Percentiles rank a stretch among this genome's conserved stretches.
phyloP scores from a whole-genome alignment of 2,329 filamentous ascomycete genomes.

The Myriosclerotinia scirpicola region DNA sequence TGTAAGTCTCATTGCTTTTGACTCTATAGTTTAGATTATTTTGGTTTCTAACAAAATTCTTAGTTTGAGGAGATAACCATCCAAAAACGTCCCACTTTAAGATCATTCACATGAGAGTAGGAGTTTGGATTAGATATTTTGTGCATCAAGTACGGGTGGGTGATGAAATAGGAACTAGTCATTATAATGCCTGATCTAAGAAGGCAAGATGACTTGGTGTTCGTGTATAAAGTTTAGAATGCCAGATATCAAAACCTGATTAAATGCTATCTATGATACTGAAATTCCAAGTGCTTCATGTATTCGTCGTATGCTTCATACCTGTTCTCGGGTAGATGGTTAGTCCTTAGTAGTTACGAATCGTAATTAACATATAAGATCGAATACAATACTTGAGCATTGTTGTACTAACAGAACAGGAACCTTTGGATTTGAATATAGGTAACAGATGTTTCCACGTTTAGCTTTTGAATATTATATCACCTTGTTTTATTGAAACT shows the following conservation, averaged over 20 bases:
- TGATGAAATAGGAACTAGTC: constrained; percentile 9
- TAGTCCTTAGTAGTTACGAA: neutral
- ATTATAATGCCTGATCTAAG: constrained; percentile 4
- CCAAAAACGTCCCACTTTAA: constrained; percentile 33
- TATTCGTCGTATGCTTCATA: neutral
- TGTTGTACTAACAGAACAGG: too few relatives aligned
- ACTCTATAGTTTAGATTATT: neutral
- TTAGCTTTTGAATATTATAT: too few relatives aligned
- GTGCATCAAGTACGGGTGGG: constrained; percentile 9
- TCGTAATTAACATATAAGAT: too few relatives aligned
- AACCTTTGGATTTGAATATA: too few relatives aligned
- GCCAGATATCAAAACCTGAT: constrained; percentile 4
- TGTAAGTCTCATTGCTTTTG: constrained; percentile 52
- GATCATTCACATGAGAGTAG: constrained; percentile 32
- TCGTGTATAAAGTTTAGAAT: constrained; percentile 17
- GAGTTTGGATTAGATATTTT: constrained; percentile 16
- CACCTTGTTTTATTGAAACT: too few relatives aligned
- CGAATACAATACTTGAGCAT: too few relatives aligned
- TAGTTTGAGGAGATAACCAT: constrained; percentile 45
- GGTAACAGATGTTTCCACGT: too few relatives aligned
- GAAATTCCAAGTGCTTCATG: too few relatives aligned
- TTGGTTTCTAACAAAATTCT: constrained; percentile 24
- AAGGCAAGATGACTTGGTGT: constrained; percentile 4
- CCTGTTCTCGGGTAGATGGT: neutral
- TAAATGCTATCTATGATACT: neutral